Evolutionary conservation across 192 early-diverging fungal genomes (phyloP), one percentile per base, ranked within the genome.

Genomic region (Rhizoclosmatium sp.): DNA sequence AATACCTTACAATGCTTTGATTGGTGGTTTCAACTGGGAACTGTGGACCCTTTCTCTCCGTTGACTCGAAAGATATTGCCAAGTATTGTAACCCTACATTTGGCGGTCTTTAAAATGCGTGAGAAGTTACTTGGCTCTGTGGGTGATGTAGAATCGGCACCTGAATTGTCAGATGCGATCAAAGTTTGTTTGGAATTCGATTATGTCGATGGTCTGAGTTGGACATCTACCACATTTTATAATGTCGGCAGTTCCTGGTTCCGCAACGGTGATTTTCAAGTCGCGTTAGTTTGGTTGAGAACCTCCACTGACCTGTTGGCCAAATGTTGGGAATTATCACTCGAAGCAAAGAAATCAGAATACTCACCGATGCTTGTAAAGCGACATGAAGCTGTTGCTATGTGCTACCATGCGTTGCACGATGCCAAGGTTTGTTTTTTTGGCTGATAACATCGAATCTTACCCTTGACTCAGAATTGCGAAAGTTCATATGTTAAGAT

Each of bases 151-250:
- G 31, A 31, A 31, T 31, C 31, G 31, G 31, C 31, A 31, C 31
- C 31, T 31, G 31, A 31, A 31, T 31, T 31, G 31, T 31, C 31
- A 31, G 31, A 31, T 31, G 31, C 31, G 31, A 31, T 31, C 31
- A 31, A 31, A 31, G 31, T 31, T 31, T 31, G 31, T 31, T 31
- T 31, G 31, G 31, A 31, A 31, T 31, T 31, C 31, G 31, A 31
- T 1, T 85, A 75, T 79, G 51, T 21, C 9, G 85, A 86, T 60
- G 89, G 89, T 2, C 74, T 87, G 42, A 76, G 71, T 23, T 90
- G 85, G 84, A 83, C 89, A 7, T 86, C 90, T 2, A 84, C 78
- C n/a, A 80, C 85, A 1, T 89, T 86, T 51, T 88, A 85, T 72
- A 84, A 82, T 42, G 69, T 86, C 41, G 90, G 91, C 1, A 85